Conservation (phyloP, 352 stramenopile species). For the Blastocystis sp. region DNA sequence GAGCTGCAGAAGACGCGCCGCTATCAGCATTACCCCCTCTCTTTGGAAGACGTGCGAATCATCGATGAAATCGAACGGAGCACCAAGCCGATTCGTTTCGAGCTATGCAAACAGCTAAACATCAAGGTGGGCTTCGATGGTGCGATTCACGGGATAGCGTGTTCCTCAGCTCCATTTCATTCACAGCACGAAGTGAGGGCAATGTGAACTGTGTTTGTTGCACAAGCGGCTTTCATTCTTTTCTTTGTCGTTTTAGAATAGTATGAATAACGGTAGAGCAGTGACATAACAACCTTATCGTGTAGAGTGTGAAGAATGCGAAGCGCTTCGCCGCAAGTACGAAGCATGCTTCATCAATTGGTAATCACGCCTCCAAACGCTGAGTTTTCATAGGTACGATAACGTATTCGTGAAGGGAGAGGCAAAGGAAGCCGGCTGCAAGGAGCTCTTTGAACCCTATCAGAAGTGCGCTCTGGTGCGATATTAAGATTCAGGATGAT, state of each 20-base stretch:
- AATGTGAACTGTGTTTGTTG: background rate
- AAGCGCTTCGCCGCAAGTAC: slow-evolving; percentile 54
- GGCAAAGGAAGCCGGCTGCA: slow-evolving; percentile 43
- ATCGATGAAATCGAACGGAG: slow-evolving; percentile 34
- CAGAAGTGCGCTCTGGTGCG: slow-evolving; percentile 32
- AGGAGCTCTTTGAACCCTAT: slow-evolving; percentile 43
- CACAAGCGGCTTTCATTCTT: background rate
- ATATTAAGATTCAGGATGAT: background rate
- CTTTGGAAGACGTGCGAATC: slow-evolving; percentile 10
- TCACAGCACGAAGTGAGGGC: slow-evolving; percentile 11
- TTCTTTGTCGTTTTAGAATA: slow-evolving; percentile 5
- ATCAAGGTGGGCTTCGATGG: slow-evolving; percentile 13
- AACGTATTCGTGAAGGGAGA: slow-evolving; percentile 35
- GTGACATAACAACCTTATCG: background rate
- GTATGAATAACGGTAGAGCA: slow-evolving; percentile 51
- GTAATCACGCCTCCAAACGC: background rate
- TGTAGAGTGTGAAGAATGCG: slow-evolving; percentile 54
- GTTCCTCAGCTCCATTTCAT: slow-evolving; percentile 65
- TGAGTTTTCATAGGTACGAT: slow-evolving; percentile 40
- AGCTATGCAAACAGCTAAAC: slow-evolving; percentile 7
- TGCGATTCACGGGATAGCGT: background rate
- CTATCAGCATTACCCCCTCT: slow-evolving; percentile 34
- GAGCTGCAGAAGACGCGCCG: slow-evolving; percentile 26
- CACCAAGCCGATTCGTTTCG: slow-evolving; percentile 42
- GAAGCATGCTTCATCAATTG: slow-evolving; percentile 65